phyloP scores from a whole-genome alignment of 2,329 filamentous ascomycete genomes.

The Xylariaceae sp. region DNA sequence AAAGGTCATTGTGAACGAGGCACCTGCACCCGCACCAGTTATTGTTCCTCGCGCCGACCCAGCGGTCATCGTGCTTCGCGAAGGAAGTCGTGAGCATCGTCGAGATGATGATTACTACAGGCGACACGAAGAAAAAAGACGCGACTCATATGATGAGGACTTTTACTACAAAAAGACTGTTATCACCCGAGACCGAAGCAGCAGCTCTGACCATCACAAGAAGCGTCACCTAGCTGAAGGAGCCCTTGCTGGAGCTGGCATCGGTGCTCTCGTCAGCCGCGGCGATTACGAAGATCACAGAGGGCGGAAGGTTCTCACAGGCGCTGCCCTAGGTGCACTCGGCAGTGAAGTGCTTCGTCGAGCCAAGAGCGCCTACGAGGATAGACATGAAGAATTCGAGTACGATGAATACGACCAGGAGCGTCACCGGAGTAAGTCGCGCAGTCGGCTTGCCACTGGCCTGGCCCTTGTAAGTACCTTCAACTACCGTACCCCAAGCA shows the following conservation, averaged over 20 bases:
- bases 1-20: constrained; percentile 56
- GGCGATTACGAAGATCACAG: constrained; percentile 48
- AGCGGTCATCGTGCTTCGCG: constrained; percentile 40
- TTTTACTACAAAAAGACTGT: constrained; percentile 42
- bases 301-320: constrained; percentile 54
- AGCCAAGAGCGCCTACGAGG: constrained; percentile 56
- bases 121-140: constrained; percentile 33
- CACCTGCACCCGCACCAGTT: constrained; percentile 46
- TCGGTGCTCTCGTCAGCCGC: constrained; percentile 53
- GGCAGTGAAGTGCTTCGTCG: constrained; percentile 56
- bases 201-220: constrained; percentile 45
- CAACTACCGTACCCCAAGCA: neutral
- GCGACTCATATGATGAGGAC: constrained; percentile 40
- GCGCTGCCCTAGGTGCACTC: constrained; percentile 56
- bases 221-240: constrained; percentile 58
- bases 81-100: constrained; percentile 34
- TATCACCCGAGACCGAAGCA: constrained; percentile 47
- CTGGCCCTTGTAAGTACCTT: constrained; percentile 48
- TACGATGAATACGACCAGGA: constrained; percentile 36
- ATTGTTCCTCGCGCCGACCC: constrained; percentile 44
- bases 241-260: constrained; percentile 58
- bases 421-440: constrained; percentile 35
- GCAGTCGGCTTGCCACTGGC: constrained; percentile 51
- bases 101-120: constrained; percentile 21
- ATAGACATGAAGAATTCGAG: constrained; percentile 37